Evolutionary conservation across 148 eudicot genomes (phyloP).

Genomic region (Vaccinium corymbosum): DNA sequence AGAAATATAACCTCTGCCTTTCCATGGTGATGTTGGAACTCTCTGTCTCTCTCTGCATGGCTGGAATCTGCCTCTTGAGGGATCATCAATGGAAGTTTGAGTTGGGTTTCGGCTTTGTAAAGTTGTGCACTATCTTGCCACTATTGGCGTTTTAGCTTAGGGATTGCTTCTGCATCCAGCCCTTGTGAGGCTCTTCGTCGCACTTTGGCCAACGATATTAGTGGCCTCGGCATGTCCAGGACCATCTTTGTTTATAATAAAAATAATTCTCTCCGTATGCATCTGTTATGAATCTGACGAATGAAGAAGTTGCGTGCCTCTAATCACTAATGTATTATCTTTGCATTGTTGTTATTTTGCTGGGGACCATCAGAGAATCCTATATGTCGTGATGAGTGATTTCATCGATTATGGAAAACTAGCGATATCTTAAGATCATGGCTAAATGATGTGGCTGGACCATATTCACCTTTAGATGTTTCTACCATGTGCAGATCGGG

Average conservation of each 20-base stretch:
- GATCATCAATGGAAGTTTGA: no score
- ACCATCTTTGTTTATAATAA: not conserved
- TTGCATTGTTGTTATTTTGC: not conserved
- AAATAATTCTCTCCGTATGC: not conserved
- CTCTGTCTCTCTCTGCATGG: no score
- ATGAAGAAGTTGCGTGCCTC: not conserved
- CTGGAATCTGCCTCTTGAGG: no score
- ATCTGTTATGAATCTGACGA: not conserved
- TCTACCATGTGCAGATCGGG: slow-evolving; percentile 63
- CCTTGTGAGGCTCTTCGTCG: not conserved
- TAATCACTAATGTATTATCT: not conserved
- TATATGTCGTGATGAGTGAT: not conserved
- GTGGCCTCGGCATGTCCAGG: not conserved
- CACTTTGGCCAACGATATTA: not conserved
- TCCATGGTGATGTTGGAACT: not conserved
- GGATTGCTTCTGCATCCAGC: not conserved
- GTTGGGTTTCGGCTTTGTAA: not conserved
- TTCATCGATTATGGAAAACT: not conserved
- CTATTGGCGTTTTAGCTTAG: not conserved
- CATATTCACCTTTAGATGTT: not conserved
- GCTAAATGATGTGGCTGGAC: not conserved
- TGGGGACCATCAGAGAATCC: not conserved
- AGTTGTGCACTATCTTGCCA: not conserved
- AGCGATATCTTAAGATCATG: not conserved
- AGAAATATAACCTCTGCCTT: not conserved